Evolutionary conservation across 805 yeast genomes (phyloP).

Genomic region (Wickerhamomyces strasburgensis): DNA sequence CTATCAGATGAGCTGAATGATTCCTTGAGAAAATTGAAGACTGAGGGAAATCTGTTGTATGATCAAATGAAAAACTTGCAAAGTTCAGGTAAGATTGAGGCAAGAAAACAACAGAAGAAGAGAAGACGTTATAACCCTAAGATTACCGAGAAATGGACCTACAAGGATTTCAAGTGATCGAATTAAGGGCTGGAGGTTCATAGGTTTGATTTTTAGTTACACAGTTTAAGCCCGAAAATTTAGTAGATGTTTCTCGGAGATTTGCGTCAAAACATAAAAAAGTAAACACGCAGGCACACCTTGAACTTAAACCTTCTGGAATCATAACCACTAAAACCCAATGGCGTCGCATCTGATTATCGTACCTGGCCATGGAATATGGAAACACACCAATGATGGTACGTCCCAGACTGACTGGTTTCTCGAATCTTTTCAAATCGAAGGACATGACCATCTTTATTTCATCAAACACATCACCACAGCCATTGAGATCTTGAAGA

Average conservation of each 20-base stretch:
- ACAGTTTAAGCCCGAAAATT: too few species aligned
- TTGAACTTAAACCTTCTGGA: too few species aligned
- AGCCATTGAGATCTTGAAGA: constrained; percentile 35
- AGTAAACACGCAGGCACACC: too few species aligned
- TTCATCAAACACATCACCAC: constrained; percentile 56
- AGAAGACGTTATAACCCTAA: constrained; percentile 66
- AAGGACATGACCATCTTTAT: constrained; percentile 62
- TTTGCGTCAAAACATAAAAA: too few species aligned
- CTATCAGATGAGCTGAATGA: constrained; percentile 84
- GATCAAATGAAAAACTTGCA: constrained; percentile 82
- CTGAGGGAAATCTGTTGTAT: constrained; percentile 83
- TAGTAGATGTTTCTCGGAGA: too few species aligned
- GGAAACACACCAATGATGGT: constrained; percentile 48
- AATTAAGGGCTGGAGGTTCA: too few species aligned
- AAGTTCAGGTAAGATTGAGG: constrained; percentile 79
- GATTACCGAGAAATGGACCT: constrained; percentile 88
- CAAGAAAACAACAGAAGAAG: constrained; percentile 64
- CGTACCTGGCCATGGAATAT: constrained; percentile 62
- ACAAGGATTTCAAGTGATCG: constrained; percentile 71
- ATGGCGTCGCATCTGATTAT: constrained; percentile 31
- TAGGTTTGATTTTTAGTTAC: too few species aligned
- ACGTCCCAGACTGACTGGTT: constrained; percentile 52
- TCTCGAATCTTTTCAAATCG: constrained; percentile 61
- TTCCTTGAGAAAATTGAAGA: constrained; percentile 75
- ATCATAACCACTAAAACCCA: too few species aligned